These are phyloP conservation scores for Pseudopithomyces maydicus DNA, from an alignment of 2,329 filamentous ascomycete genomes.

Conservation along the genomic window DNA sequence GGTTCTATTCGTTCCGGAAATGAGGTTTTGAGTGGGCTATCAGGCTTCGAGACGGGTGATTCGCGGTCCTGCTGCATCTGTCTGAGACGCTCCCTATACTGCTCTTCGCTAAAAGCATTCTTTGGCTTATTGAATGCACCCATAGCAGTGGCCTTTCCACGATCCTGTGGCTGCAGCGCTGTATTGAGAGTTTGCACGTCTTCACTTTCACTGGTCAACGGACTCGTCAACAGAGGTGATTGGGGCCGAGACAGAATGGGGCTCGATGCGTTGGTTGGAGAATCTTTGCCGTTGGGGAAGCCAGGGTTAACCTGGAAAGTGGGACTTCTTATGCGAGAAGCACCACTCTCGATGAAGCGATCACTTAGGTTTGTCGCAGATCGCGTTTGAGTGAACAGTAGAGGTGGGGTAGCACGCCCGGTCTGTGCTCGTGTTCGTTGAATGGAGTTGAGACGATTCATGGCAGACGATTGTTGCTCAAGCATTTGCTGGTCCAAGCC, in stretches of 20 bases:
- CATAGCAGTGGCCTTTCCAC: conserved; percentile 79
- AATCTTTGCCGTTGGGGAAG: conserved; percentile 38
- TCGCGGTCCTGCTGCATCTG: conserved; percentile 79
- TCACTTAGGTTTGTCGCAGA: conserved; percentile 55
- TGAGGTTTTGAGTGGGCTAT: conserved; percentile 19
- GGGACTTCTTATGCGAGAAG: conserved; percentile 53
- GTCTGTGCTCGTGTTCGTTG: conserved; percentile 61
- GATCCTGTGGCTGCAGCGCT: conserved; percentile 74
- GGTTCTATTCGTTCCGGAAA: conserved; percentile 15
- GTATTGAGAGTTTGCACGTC: conserved; percentile 66
- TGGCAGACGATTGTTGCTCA: conserved; percentile 76
- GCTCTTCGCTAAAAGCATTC: conserved; percentile 80
- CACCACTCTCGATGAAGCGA: conserved; percentile 48
- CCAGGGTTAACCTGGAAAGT: conserved; percentile 46
- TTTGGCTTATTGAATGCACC: conserved; percentile 74
- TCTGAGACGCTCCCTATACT: conserved; percentile 80
- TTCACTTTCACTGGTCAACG: conserved; percentile 72
- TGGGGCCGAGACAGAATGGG: conserved; percentile 46
- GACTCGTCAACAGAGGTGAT: conserved; percentile 65
- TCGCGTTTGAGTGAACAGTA: conserved; percentile 48
- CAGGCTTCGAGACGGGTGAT: conserved; percentile 52
- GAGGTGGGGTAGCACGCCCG: conserved; percentile 57
- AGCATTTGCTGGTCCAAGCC: conserved; percentile 79
- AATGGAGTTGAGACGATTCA: conserved; percentile 81
- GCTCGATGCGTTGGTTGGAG: conserved; percentile 45